phyloP scores from a whole-genome alignment of 352 stramenopile genomes.

The Pythium aristosporum region DNA sequence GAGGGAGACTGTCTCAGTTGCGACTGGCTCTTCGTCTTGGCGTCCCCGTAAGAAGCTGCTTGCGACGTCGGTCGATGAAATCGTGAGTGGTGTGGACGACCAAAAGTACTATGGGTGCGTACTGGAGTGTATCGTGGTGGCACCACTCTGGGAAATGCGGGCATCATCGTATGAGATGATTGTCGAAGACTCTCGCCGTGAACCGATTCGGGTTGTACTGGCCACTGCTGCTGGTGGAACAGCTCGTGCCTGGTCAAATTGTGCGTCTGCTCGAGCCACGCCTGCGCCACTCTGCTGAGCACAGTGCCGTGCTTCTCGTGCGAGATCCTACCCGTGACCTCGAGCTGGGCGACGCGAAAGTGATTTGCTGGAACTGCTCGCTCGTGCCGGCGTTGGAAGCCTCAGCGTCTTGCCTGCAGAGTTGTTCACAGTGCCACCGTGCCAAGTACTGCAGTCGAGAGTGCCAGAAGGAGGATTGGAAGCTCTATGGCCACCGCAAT shows the following conservation, averaged over 20 bases:
- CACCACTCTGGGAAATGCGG: background rate
- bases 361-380: background rate
- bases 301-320: background rate
- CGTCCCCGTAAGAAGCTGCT: background rate
- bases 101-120: background rate
- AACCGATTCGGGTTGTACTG: background rate
- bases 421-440: background rate
- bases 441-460: slow-evolving; percentile 2
- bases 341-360: background rate
- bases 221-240: background rate
- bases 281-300: background rate
- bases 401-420: background rate
- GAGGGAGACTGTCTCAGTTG: background rate
- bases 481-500: slow-evolving; percentile 1
- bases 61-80: background rate
- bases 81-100: background rate
- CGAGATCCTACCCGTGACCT: background rate
- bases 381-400: background rate
- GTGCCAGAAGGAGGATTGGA: slow-evolving; percentile 1
- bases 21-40: background rate
- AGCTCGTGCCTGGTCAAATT: background rate
- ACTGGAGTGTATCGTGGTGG: background rate
- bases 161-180: background rate
- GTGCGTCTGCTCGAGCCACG: background rate
- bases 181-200: background rate